Evolutionary conservation across 495 filamentous ascomycete genomes (phyloP), one percentile per base, ranked within the genome.

Genomic region (Trichoderma erinaceum): DNA sequence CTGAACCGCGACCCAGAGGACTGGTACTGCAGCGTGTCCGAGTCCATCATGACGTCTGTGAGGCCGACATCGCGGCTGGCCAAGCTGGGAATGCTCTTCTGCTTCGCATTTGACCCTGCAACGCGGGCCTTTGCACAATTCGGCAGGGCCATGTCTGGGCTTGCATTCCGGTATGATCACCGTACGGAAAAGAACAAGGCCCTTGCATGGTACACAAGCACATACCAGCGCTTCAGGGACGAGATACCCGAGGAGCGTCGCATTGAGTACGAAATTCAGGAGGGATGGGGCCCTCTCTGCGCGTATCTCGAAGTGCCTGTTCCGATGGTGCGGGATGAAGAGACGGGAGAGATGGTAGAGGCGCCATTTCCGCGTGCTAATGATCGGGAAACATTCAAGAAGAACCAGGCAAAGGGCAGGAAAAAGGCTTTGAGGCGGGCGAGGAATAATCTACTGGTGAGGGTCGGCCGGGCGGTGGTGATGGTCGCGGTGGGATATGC

Each of bases 271-370:
- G 81, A 81, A 70, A 83, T 90, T 67, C 80, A 81, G 67, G 83
- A 88, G 44, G 88, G 88, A 68, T 90, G 87, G 87, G 85, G 74
- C 35, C 87, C 86, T 23, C 80, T 90, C 25, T 88, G 86, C 78
- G 80, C 87, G 68, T 89, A 88, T 78, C 79, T 89, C 0, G 85
- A 82, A 48, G 82, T 85, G 66, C 78, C 82, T 15, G 75, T 86
- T 18, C 88, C 88, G 18, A 77, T 82, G 71, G 65, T 48, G 4
- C 18, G 12, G 44, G 65, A 66, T 46, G 65, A 66, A n/a, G 4
- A 32, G 41, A 61, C 25, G 25, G 65, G 65, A 13, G 15, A 48
- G n/a, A 23, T 25, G 43, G 65, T 66, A 3, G 82, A 82, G 65
- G 43, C 43, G 25, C 65, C 65, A 21, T 84, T 82, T 71, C 81